A percentile compares a stretch with the other conserved stretches of the same genome.
Evolutionary conservation across 352 stramenopile genomes (phyloP).

Genomic region (Plasmopara muralis): DNA sequence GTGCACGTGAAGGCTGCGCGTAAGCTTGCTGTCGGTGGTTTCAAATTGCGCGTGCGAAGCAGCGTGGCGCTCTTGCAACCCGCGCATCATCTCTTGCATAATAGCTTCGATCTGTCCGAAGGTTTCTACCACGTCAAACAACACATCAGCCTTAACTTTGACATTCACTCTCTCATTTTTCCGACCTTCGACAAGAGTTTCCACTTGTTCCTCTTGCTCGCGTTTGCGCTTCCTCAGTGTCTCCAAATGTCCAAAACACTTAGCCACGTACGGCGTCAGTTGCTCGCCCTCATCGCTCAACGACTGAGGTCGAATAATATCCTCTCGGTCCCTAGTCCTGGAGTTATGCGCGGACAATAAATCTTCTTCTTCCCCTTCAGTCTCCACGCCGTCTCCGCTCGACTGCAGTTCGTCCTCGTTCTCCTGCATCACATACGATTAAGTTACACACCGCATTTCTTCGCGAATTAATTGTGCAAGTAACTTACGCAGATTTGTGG

Average conservation of each 20-base stretch:
- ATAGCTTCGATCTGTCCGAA: constrained; percentile 36
- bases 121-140: constrained; percentile 18
- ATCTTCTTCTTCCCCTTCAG: constrained; percentile 25
- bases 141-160: background rate
- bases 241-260: constrained; percentile 34
- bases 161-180: background rate
- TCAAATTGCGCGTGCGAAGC: constrained; percentile 32
- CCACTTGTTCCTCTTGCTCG: constrained; percentile 49
- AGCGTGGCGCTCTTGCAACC: constrained; percentile 31
- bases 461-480: background rate
- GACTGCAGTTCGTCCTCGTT: constrained; percentile 18
- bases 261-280: constrained; percentile 34
- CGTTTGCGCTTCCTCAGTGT: constrained; percentile 45
- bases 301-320: constrained; percentile 1
- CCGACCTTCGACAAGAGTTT: constrained; percentile 43
- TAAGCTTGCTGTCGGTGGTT: constrained; percentile 21
- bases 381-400: constrained; percentile 24
- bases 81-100: constrained; percentile 37
- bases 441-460: background rate
- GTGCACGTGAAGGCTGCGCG: constrained; percentile 23
- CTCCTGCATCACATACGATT: constrained; percentile 11
- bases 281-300: constrained; percentile 20
- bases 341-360: constrained; percentile 6
- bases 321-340: constrained; percentile 2
- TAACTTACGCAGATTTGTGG: constrained; percentile 12